A percentile compares a stretch with the other conserved stretches of the same genome.
These are phyloP conservation scores for Hymenoscyphus albidus DNA, from an alignment of 2,329 filamentous ascomycete species.

Conservation along the genomic window DNA sequence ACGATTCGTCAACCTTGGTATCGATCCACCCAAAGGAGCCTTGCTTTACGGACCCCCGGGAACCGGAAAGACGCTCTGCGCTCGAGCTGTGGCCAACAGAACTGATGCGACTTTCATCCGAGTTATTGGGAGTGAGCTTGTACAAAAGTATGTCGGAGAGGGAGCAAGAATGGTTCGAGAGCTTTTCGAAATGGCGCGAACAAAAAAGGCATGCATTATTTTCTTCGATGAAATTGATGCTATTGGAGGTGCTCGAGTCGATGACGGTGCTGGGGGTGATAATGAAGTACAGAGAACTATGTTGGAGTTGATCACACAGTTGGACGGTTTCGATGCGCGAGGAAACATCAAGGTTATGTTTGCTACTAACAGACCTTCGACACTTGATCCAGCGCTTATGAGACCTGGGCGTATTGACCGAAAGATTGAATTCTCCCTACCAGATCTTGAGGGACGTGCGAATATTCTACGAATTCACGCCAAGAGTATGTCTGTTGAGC, in stretches of 20 bases:
- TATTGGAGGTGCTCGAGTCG: conserved; percentile 91
- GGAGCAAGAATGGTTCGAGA: conserved; percentile 98
- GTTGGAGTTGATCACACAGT: conserved; percentile 94
- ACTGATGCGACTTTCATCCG: conserved; percentile 98
- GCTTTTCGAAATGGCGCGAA: conserved; percentile 98
- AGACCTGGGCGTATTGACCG: conserved; percentile 94
- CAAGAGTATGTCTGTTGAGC: conserved; percentile 99
- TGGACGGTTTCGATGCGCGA: conserved; percentile 92
- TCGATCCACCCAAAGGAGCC: conserved; percentile 96
- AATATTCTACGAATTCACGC: conserved; percentile 98
- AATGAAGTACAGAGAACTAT: conserved; percentile 98
- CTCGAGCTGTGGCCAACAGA: conserved; percentile 92
- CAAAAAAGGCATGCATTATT: conserved; percentile 99
- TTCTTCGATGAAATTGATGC: conserved; percentile 99
- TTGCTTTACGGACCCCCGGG: conserved; percentile 94
- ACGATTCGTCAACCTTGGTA: conserved; percentile 96
- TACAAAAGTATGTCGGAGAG: conserved; percentile 98
- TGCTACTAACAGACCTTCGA: conserved; percentile 93
- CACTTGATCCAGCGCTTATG: conserved; percentile 95
- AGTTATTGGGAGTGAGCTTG: conserved; percentile 95
- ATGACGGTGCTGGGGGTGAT: conserved; percentile 93
- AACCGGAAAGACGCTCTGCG: conserved; percentile 98
- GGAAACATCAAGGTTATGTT: conserved; percentile 99
- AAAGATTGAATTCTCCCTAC: conserved; percentile 98
- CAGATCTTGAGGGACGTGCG: conserved; percentile 93